A percentile compares a stretch with the other conserved stretches of the same genome.
These are phyloP conservation scores for Pulicaria dysenterica DNA, from an alignment of 129 eudicot genomes.

Conservation along the genomic window DNA sequence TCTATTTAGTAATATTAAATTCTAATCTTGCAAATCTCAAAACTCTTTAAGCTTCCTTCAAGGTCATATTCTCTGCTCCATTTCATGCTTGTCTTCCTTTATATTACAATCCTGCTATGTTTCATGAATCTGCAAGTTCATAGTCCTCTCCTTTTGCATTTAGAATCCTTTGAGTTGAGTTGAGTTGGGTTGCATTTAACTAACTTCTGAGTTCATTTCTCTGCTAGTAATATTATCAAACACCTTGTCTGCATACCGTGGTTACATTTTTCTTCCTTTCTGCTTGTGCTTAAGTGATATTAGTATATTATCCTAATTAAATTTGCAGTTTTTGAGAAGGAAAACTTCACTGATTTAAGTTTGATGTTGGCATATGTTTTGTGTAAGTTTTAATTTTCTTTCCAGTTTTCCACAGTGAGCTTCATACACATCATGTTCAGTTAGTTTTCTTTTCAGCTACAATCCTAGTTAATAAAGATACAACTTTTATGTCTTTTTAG, in stretches of 20 bases:
- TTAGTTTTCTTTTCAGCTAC: not conserved
- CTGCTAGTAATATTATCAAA: conserved; percentile 16
- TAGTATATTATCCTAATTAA: not conserved
- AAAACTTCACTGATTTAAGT: too few species aligned
- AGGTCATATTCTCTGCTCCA: conserved; percentile 45
- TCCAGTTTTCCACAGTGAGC: too few species aligned
- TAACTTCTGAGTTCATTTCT: conserved; percentile 16
- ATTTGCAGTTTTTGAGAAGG: not conserved
- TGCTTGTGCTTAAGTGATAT: not conserved
- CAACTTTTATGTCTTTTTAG: not conserved
- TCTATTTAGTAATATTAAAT: conserved; percentile 16
- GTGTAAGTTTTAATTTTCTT: too few species aligned
- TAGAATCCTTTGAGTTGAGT: conserved; percentile 6
- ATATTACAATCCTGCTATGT: not conserved
- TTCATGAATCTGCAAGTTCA: not conserved
- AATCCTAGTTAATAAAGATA: not conserved
- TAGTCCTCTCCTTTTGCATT: conserved; percentile 13
- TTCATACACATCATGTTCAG: not conserved
- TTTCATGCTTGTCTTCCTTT: conserved; percentile 7
- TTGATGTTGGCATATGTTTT: too few species aligned
- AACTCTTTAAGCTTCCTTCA: conserved; percentile 33
- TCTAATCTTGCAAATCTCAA: conserved; percentile 44
- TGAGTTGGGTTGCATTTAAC: conserved; percentile 5
- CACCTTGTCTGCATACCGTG: conserved; percentile 17
- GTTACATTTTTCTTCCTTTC: too few species aligned